Evolutionary conservation across 2,329 filamentous ascomycete genomes (phyloP).

Genomic region (Colletotrichum tropicicola): DNA sequence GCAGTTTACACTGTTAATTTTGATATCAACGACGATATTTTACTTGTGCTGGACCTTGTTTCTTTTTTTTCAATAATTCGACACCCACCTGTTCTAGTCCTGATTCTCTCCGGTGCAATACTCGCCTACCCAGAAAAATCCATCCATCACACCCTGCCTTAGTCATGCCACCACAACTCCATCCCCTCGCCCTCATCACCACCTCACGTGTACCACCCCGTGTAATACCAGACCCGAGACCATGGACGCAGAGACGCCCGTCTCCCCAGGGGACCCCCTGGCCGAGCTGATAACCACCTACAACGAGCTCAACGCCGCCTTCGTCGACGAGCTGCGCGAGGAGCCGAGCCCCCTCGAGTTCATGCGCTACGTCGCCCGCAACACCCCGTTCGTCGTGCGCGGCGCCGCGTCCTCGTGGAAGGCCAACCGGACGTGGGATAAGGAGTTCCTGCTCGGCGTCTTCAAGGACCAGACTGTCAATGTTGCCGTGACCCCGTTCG

Average conservation of each 20-base stretch:
- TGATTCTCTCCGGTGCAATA: neutral
- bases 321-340: slow-evolving; percentile 67
- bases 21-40: too few relatives aligned
- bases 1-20: neutral
- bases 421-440: slow-evolving; percentile 70
- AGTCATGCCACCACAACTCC: slow-evolving; percentile 13
- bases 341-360: slow-evolving; percentile 82
- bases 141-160: neutral
- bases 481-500: slow-evolving; percentile 79
- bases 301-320: slow-evolving; percentile 73
- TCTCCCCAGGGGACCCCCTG: slow-evolving; percentile 47
- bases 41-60: too few relatives aligned
- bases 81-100: neutral
- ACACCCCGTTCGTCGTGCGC: slow-evolving; percentile 78
- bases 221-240: neutral
- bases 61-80: too few relatives aligned
- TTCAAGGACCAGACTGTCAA: slow-evolving; percentile 70
- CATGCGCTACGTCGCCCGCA: slow-evolving; percentile 78
- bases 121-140: neutral
- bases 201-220: neutral
- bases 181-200: neutral
- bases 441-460: slow-evolving; percentile 62
- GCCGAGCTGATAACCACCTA: slow-evolving; percentile 72
- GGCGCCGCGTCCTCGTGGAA: slow-evolving; percentile 70
- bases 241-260: neutral